Percentiles rank a stretch among this genome's conserved stretches.
phyloP scores from a whole-genome alignment of 495 filamentous ascomycete species.

The Podospora comata region DNA sequence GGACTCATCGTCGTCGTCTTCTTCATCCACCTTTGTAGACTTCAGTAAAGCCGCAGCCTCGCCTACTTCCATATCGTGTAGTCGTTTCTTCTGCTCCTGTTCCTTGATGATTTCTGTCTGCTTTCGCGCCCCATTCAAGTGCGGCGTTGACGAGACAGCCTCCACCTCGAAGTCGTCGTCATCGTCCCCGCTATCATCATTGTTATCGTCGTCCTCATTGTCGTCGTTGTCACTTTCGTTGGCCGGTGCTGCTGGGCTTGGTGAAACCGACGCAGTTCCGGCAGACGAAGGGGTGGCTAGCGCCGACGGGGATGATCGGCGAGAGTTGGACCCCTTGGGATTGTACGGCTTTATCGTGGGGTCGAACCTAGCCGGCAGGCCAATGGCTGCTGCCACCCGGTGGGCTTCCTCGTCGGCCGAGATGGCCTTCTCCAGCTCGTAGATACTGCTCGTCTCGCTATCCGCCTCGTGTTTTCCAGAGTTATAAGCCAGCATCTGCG shows the following conservation, averaged over 20 bases:
- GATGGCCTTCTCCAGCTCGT: constrained; percentile 46
- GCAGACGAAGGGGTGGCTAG: constrained; percentile 27
- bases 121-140: constrained; percentile 23
- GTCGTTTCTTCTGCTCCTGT: constrained; percentile 45
- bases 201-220: constrained; percentile 33
- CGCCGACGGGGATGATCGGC: constrained; percentile 29
- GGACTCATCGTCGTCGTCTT: constrained; percentile 35
- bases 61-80: constrained; percentile 55
- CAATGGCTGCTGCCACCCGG: constrained; percentile 67
- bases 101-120: constrained; percentile 25
- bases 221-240: constrained; percentile 48
- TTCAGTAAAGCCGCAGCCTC: constrained; percentile 49
- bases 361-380: constrained; percentile 58
- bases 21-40: constrained; percentile 22
- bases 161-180: constrained; percentile 53
- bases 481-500: constrained; percentile 71
- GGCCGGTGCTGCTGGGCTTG: constrained; percentile 16
- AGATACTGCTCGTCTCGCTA: constrained; percentile 44
- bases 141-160: constrained; percentile 36
- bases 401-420: constrained; percentile 63
- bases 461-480: constrained; percentile 54
- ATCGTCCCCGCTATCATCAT: constrained; percentile 41
- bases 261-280: constrained; percentile 19
- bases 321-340: constrained; percentile 20
- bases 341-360: constrained; percentile 50